Conservation (phyloP, 495 filamentous ascomycete species). For the Echria macrotheca region DNA sequence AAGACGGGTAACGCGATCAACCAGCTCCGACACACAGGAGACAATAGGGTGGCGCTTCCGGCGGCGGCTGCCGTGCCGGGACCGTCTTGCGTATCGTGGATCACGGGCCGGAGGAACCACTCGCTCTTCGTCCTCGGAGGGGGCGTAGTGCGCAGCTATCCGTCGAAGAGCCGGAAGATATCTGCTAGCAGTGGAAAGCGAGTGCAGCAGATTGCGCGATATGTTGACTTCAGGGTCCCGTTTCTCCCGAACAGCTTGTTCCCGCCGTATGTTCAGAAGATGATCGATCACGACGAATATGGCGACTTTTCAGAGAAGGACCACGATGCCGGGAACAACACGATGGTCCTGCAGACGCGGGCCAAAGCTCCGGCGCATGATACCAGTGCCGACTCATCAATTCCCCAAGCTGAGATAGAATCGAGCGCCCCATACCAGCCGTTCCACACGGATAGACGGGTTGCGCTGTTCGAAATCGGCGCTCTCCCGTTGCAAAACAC, state of each 20-base stretch:
- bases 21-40: conserved; percentile 74
- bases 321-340: conserved; percentile 37
- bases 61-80: conserved; percentile 39
- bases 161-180: conserved; percentile 47
- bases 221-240: conserved; percentile 61
- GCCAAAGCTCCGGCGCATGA: conserved; percentile 24
- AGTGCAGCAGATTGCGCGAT: conserved; percentile 44
- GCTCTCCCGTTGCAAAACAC: conserved; percentile 4
- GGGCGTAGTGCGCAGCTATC: conserved; percentile 60
- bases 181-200: conserved; percentile 33
- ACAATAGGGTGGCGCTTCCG: conserved; percentile 75
- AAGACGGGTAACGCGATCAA: conserved; percentile 73
- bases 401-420: conserved; percentile 88
- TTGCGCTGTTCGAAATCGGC: conserved; percentile 54
- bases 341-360: conserved; percentile 32
- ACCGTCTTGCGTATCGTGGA: conserved; percentile 52
- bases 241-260: conserved; percentile 46
- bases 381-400: conserved; percentile 43
- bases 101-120: conserved; percentile 48
- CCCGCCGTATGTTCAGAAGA: conserved; percentile 36
- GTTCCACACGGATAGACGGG: conserved; percentile 80
- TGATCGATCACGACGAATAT: conserved; percentile 45
- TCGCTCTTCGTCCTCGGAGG: conserved; percentile 54
- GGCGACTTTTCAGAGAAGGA: conserved; percentile 43
- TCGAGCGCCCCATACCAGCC: conserved; percentile 86